These are phyloP conservation scores for Carex myosuroides DNA, from an alignment of 176 grass and related monocot genomes.

Conservation along the genomic window DNA sequence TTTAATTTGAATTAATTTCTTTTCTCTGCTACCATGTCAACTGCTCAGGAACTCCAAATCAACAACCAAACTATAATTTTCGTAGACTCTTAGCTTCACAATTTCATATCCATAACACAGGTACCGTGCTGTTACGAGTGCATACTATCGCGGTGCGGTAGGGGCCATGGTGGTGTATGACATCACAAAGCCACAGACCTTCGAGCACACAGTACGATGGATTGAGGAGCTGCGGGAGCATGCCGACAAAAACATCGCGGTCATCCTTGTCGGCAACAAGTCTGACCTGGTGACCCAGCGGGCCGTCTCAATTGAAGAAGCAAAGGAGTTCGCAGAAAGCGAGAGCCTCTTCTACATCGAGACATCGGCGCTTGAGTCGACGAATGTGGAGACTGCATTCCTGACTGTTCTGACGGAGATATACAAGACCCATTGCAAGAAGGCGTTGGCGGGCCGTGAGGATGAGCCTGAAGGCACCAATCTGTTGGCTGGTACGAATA, in stretches of 20 bases:
- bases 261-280: conserved; percentile 29
- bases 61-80: not conserved
- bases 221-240: conserved; percentile 19
- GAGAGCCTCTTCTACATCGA: conserved; percentile 27
- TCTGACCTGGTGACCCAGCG: conserved; percentile 14
- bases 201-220: conserved; percentile 21
- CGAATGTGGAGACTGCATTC: conserved; percentile 24
- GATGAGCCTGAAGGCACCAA: not conserved
- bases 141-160: conserved; percentile 28
- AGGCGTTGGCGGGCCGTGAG: not conserved
- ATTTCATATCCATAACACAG: not conserved
- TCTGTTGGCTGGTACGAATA: conserved; percentile 15
- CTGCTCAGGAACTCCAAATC: not conserved
- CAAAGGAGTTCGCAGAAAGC: conserved; percentile 18
- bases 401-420: conserved; percentile 22
- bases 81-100: not conserved
- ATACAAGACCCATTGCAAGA: conserved; percentile 20
- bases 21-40: not conserved
- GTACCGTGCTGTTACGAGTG: conserved; percentile 24
- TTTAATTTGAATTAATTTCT: not conserved
- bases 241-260: conserved; percentile 17
- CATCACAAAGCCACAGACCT: conserved; percentile 27
- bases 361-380: conserved; percentile 19
- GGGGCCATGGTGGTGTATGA: conserved; percentile 29
- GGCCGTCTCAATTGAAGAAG: conserved; percentile 18